Evolutionary conservation across 2,329 filamentous ascomycete species (phyloP).

Genomic region (Aspergillus neoniger): DNA sequence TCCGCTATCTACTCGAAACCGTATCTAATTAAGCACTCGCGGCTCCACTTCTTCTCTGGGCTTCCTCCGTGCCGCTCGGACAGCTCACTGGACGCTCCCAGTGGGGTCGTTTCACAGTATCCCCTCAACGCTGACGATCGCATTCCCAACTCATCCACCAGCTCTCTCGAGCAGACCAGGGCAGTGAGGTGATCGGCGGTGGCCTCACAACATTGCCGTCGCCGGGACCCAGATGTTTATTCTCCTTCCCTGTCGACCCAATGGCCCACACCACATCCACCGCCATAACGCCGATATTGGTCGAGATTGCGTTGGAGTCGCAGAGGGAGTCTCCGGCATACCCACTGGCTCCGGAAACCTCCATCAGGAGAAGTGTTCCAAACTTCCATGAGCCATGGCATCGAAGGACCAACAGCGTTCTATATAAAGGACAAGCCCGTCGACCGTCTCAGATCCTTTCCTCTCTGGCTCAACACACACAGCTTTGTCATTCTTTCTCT

Average conservation of each 20-base stretch:
- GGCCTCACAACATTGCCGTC: not conserved
- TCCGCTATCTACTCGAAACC: constrained; percentile 8
- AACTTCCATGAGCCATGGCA: not conserved
- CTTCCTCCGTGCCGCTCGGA: constrained; percentile 4
- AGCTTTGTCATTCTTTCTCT: constrained; percentile 7
- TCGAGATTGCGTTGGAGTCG: not conserved
- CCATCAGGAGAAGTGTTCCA: not conserved
- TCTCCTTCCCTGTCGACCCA: not conserved
- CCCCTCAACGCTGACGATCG: constrained; percentile 7
- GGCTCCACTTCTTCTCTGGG: constrained; percentile 6
- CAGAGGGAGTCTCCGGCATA: not conserved
- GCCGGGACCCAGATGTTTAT: constrained; percentile 8
- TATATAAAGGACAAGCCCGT: not conserved
- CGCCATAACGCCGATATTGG: not conserved
- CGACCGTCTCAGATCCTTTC: constrained; percentile 5
- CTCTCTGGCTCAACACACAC: constrained; percentile 5
- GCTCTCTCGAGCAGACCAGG: not conserved
- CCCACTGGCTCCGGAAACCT: not conserved
- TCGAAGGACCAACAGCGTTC: not conserved
- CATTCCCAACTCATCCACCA: not conserved
- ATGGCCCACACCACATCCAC: not conserved
- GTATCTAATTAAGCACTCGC: constrained; percentile 3
- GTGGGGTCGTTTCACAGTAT: constrained; percentile 4
- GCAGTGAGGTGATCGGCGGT: constrained; percentile 1
- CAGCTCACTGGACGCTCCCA: not conserved